Evolutionary conservation across 164 flowering plant species (phyloP).

Genomic region (Cinnamomum chago): DNA sequence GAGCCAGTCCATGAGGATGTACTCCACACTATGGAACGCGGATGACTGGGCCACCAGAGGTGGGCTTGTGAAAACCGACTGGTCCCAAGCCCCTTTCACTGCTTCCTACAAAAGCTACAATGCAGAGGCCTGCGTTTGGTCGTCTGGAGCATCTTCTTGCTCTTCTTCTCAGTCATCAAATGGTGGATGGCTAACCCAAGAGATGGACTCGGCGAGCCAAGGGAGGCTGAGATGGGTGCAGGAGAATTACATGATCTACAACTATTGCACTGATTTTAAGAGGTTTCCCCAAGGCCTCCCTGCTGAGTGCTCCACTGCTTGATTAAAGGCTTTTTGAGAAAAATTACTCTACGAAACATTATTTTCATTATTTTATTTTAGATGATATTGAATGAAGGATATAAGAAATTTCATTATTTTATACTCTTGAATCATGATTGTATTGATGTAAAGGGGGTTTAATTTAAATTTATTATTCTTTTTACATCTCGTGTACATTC

Average conservation of each 20-base stretch:
- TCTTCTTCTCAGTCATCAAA: neutral
- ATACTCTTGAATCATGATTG: too few species aligned
- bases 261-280: slow-evolving; percentile 2
- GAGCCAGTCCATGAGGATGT: slow-evolving; percentile 6
- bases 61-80: slow-evolving; percentile 6
- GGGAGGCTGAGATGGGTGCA: slow-evolving; percentile 1
- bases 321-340: too few species aligned
- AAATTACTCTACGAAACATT: too few species aligned
- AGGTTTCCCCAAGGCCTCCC: slow-evolving; percentile 6
- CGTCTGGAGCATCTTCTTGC: neutral
- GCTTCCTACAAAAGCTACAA: slow-evolving; percentile 2
- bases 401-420: too few species aligned
- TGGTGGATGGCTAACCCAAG: neutral
- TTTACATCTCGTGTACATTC: too few species aligned
- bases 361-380: too few species aligned
- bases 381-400: too few species aligned
- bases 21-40: slow-evolving; percentile 8
- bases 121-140: neutral
- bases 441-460: too few species aligned
- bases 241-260: slow-evolving; percentile 9
- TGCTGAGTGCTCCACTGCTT: neutral
- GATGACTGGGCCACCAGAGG: slow-evolving; percentile 11
- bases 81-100: slow-evolving; percentile 6
- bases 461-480: too few species aligned
- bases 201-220: neutral